A percentile compares a stretch with the other conserved stretches of the same genome.
Conservation (phyloP, 192 early-diverging fungal genomes). For the Coemansia sp. region DNA sequence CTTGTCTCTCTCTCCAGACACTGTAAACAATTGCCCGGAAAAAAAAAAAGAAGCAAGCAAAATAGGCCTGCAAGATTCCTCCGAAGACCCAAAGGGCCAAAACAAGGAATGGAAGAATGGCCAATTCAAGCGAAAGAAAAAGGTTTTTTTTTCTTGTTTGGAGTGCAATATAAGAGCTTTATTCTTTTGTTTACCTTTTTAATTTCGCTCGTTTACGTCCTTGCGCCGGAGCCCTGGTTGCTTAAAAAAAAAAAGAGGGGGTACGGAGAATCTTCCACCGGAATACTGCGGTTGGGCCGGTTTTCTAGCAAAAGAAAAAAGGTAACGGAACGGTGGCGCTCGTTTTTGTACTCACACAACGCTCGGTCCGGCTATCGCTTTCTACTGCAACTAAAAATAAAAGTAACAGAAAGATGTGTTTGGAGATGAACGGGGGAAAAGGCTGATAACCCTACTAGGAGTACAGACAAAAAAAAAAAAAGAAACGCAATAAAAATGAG, state of each 20-base stretch:
- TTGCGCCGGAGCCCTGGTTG: neutral
- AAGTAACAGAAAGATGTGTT: neutral
- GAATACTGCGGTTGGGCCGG: neutral
- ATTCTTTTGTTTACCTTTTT: neutral
- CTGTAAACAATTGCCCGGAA: neutral
- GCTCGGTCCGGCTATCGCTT: neutral
- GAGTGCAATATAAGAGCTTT: neutral
- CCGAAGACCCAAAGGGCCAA: neutral
- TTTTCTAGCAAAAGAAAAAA: neutral
- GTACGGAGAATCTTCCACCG: neutral
- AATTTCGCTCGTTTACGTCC: neutral
- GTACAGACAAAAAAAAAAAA: neutral
- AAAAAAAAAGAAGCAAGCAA: neutral
- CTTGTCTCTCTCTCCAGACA: neutral
- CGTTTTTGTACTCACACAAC: neutral
- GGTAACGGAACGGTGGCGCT: neutral
- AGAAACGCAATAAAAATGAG: neutral
- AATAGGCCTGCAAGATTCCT: neutral
- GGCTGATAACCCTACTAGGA: neutral
- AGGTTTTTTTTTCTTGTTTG: neutral
- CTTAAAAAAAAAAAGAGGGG: neutral
- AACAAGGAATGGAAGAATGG: neutral
- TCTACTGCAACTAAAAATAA: neutral
- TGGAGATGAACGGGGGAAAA: neutral
- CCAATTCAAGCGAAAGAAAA: constrained; percentile 1